Conservation (phyloP, 768 basidiomycete species). For the Rhodotorula sphaerocarpa region DNA sequence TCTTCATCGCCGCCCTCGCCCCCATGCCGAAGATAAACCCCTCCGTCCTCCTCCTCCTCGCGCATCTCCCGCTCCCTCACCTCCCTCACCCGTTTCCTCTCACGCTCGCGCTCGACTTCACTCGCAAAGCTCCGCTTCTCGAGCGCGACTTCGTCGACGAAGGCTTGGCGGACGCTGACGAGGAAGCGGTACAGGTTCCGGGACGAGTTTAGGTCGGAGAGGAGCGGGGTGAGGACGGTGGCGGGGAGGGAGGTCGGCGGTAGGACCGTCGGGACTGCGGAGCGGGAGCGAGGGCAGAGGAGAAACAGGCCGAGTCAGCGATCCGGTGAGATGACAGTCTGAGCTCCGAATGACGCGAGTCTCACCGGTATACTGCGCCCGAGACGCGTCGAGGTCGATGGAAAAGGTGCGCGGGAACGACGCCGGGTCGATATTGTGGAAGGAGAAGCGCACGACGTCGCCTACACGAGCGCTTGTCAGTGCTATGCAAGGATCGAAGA, state of each 20-base stretch:
- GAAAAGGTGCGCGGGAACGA: constrained; percentile 26
- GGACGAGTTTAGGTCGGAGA: constrained; percentile 5
- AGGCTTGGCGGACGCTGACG: constrained; percentile 7
- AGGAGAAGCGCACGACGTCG: constrained; percentile 33
- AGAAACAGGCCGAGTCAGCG: not conserved
- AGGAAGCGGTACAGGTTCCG: constrained; percentile 28
- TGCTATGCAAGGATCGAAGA: not conserved
- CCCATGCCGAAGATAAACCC: no score
- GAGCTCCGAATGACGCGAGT: not conserved
- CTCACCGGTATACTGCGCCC: constrained; percentile 8
- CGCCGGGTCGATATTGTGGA: constrained; percentile 21
- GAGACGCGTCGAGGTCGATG: constrained; percentile 31
- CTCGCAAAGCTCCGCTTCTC: constrained; percentile 8
- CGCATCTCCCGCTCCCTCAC: constrained; percentile 3
- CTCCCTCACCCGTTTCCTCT: constrained; percentile 2
- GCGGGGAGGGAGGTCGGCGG: constrained; percentile 21
- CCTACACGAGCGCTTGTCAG: not conserved
- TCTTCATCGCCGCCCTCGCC: no score
- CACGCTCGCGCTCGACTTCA: constrained; percentile 6
- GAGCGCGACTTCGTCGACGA: constrained; percentile 18
- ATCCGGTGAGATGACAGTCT: not conserved
- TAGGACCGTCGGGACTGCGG: constrained; percentile 6
- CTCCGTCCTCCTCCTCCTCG: no score
- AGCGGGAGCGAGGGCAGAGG: no score
- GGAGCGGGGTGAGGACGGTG: not conserved